These are phyloP conservation scores for Juglanconis oblonga DNA, from an alignment of 2,329 filamentous ascomycete species.

Conservation along the genomic window DNA sequence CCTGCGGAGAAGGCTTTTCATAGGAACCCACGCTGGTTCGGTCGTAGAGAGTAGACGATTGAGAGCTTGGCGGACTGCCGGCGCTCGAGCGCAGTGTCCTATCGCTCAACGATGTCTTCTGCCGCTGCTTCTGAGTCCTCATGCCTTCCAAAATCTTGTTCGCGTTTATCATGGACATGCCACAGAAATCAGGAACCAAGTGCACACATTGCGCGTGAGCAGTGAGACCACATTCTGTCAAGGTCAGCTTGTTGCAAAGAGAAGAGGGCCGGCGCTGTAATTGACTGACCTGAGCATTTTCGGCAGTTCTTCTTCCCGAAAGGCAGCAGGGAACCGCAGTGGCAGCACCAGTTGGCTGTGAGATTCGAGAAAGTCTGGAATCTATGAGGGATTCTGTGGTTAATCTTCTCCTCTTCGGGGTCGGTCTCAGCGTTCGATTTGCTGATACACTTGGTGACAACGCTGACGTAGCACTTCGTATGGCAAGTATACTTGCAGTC, in stretches of 20 bases:
- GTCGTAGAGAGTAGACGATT: constrained; percentile 22
- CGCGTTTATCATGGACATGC: constrained; percentile 97
- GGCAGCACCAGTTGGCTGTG: constrained; percentile 98
- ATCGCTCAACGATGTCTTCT: constrained; percentile 57
- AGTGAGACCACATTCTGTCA: constrained; percentile 80
- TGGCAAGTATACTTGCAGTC: constrained; percentile 99
- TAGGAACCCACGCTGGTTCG: constrained; percentile 16
- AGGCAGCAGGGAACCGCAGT: constrained; percentile 93
- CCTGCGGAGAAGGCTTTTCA: constrained; percentile 44
- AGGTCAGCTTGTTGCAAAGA: constrained; percentile 25
- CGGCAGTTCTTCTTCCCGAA: constrained; percentile 94
- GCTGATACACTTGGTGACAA: constrained; percentile 99
- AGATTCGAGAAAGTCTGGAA: constrained; percentile 97
- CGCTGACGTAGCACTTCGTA: constrained; percentile 92
- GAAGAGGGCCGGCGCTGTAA: background rate
- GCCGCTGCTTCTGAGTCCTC: constrained; percentile 66
- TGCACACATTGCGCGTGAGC: constrained; percentile 90
- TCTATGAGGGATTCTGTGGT: constrained; percentile 96
- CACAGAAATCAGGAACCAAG: constrained; percentile 96
- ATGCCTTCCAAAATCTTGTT: constrained; percentile 91
- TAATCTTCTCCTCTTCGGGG: constrained; percentile 99
- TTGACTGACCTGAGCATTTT: constrained; percentile 74
- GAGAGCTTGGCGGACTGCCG: constrained; percentile 39
- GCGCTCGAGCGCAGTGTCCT: constrained; percentile 62
- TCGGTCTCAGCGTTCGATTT: constrained; percentile 98